A percentile compares a stretch with the other conserved stretches of the same genome.
Evolutionary conservation across 176 grass and related monocot genomes (phyloP).

Genomic region (Bromus sterilis): DNA sequence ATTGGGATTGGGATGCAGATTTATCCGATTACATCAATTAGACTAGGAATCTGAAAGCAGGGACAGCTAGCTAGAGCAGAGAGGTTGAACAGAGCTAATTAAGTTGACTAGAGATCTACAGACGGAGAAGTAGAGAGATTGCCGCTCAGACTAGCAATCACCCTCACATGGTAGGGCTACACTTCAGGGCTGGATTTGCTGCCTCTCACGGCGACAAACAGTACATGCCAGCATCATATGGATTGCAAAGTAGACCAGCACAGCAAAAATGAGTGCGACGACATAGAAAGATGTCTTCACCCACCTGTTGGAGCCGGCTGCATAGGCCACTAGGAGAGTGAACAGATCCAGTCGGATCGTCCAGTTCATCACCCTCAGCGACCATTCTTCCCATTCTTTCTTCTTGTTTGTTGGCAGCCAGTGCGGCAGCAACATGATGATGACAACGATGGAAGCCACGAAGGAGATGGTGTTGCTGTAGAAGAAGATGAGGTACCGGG

Average conservation of each 20-base stretch:
- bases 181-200: background rate
- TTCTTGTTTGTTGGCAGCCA: background rate
- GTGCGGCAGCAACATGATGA: background rate
- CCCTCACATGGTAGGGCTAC: background rate
- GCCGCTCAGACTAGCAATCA: background rate
- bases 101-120: background rate
- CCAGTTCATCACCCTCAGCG: background rate
- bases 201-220: background rate
- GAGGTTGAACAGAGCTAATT: background rate
- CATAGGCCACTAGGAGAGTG: constrained; percentile 7
- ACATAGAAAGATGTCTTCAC: background rate
- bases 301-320: background rate
- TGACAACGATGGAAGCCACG: background rate
- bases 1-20: too few relatives aligned
- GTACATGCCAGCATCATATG: background rate
- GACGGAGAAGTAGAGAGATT: background rate
- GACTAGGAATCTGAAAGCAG: too few relatives aligned
- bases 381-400: background rate
- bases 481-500: too few relatives aligned
- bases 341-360: constrained; percentile 9
- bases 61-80: background rate
- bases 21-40: background rate
- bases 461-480: background rate
- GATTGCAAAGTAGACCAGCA: background rate
- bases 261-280: background rate